Percentiles rank a stretch among this genome's conserved stretches.
Conservation (phyloP, 2,329 filamentous ascomycete species). For the Ophiostoma sp. region DNA sequence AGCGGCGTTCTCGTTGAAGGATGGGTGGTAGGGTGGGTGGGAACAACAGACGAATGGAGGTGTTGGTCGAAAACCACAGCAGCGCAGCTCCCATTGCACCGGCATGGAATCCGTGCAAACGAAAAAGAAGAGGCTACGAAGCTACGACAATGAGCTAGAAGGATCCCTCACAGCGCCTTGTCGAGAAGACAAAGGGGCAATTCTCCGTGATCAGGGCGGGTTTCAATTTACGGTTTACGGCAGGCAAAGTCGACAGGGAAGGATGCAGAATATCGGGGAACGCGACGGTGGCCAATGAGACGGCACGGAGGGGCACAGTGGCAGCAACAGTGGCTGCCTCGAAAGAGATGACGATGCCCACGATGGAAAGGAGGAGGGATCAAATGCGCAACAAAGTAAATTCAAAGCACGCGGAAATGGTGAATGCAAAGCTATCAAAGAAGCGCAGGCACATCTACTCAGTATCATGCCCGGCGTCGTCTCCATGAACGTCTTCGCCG, state of each 20-base stretch:
- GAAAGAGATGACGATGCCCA: not conserved
- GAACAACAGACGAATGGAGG: not conserved
- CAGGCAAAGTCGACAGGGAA: not conserved
- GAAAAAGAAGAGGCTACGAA: not conserved
- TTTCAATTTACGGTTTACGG: not conserved
- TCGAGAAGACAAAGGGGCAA: not conserved
- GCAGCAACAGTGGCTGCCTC: not conserved
- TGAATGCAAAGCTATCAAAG: not conserved
- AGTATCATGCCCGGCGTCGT: not conserved
- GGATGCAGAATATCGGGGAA: not conserved
- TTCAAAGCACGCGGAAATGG: not conserved
- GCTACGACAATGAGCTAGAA: not conserved
- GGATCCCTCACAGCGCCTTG: not conserved
- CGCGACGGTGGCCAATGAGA: not conserved
- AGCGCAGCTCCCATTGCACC: not conserved
- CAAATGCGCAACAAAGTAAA: not conserved
- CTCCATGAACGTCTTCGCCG: not conserved
- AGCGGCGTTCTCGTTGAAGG: not conserved
- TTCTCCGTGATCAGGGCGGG: not conserved
- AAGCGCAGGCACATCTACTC: not conserved
- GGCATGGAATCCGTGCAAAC: not conserved
- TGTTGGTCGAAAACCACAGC: not conserved
- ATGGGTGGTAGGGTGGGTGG: not conserved
- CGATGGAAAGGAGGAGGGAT: not conserved
- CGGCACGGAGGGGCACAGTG: not conserved